Evolutionary conservation across 2,329 filamentous ascomycete species (phyloP), one percentile per base, ranked within the genome.

Genomic region (Coniochaeta sp.): DNA sequence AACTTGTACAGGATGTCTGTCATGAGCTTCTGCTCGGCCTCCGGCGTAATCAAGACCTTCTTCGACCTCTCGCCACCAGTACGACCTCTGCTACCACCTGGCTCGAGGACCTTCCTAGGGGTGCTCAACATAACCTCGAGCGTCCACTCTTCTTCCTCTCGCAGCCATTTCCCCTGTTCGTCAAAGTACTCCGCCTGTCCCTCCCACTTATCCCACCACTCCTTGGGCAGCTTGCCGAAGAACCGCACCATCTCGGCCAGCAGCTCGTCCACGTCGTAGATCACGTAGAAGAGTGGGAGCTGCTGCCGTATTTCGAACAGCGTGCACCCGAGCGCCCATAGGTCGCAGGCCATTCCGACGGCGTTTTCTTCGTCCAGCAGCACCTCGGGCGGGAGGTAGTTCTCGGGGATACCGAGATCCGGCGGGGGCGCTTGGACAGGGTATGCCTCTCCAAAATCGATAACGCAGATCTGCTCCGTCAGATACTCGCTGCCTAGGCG

Each of bases 281-380:
- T 65, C 12, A 52, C 5, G 42, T 62, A 60, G 59, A 62, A 62
- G 40, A 62, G 61, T 12, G 59, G 57, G n/a, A 55, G 36, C 57
- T 61, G 59, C 26, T 57, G 17, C n/a, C 59, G 57, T 57, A 62
- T 62, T 52, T 62, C 61, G 22, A 61, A 62, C 22, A 62, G 59
- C 28, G 59, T 59, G 47, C 61, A 62, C 28, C 59, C 61, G 9
- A 62, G 61, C 5, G 61, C 59, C 59, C 61, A 62, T 10, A 62
- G 28, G 44, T 62, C 61, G 44, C 57, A 61, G 17, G 57, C 59
- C 3, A 55, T 50, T 3, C 61, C 61, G 17, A 59, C 58, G 10
- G 60, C 26, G 19, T 57, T 57, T 24, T 59, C 52, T 12, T 34
- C 32, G 12, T 34, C 32, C 7, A 61, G 57, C 1, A 59, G 50